A percentile compares a stretch with the other conserved stretches of the same genome.
Conservation (phyloP, 495 filamentous ascomycete species). For the Podospora pseudoanserina region DNA sequence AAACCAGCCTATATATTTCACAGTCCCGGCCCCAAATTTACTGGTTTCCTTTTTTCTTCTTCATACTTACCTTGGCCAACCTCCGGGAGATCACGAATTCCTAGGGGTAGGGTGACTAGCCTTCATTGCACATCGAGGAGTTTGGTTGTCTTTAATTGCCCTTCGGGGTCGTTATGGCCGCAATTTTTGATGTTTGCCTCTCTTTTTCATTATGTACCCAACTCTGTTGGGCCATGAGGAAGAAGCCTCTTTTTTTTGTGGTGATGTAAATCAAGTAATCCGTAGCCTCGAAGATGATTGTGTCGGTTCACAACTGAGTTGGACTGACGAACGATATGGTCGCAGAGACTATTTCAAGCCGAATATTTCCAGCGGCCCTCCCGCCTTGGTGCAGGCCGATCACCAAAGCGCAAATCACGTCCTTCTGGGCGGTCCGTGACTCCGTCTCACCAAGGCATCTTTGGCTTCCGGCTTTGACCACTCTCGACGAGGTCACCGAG, state of each 20-base stretch:
- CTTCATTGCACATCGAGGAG: not conserved
- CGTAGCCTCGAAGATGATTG: too few relatives aligned
- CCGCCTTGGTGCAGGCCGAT: not conserved
- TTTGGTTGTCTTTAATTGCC: not conserved
- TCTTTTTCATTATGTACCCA: not conserved
- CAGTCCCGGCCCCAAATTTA: not conserved
- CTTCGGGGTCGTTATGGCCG: slow-evolving; percentile 1
- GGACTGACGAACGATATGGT: too few relatives aligned
- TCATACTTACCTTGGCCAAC: not conserved
- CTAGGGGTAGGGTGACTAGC: not conserved
- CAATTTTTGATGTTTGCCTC: not conserved
- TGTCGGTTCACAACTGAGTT: too few relatives aligned
- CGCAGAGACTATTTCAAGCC: too few relatives aligned
- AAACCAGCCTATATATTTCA: not conserved
- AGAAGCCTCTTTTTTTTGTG: not conserved
- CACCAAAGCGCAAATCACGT: not conserved
- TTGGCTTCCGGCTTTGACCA: not conserved
- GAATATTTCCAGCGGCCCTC: too few relatives aligned
- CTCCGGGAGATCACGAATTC: not conserved
- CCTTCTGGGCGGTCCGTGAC: too few relatives aligned
- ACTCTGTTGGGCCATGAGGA: not conserved
- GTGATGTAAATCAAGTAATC: too few relatives aligned
- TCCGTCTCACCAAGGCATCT: not conserved
- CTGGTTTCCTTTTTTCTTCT: not conserved
- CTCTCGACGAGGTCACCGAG: not conserved